phyloP scores from a whole-genome alignment of 257 asterid species.

The Salvia miltiorrhiza region DNA sequence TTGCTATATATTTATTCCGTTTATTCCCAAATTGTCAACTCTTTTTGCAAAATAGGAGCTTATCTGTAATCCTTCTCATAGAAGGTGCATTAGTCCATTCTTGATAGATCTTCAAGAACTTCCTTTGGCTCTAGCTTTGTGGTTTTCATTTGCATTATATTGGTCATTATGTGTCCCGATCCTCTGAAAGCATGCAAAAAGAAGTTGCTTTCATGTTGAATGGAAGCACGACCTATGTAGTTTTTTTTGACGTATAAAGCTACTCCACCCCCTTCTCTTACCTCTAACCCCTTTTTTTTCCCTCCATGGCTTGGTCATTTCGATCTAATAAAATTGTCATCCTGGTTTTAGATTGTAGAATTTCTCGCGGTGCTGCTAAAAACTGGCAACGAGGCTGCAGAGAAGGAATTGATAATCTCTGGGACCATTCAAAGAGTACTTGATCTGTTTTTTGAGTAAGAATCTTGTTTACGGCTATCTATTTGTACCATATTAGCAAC shows the following conservation, averaged over 20 bases:
- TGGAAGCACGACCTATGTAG: background rate
- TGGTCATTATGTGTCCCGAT: background rate
- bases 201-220: background rate
- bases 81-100: background rate
- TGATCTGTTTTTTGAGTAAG: conserved; percentile 92
- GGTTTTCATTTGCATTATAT: background rate
- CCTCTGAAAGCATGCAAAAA: background rate
- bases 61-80: background rate
- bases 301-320: background rate
- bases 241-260: conserved; percentile 1
- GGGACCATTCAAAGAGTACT: conserved; percentile 78
- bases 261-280: background rate
- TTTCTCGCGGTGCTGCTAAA: conserved; percentile 79
- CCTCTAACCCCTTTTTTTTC: background rate
- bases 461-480: conserved; percentile 6
- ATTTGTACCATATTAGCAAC: background rate
- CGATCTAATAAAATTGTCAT: background rate
- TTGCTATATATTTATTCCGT: background rate
- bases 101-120: background rate
- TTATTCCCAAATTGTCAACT: background rate
- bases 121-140: background rate
- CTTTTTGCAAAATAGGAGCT: background rate
- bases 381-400: conserved; percentile 74
- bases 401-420: conserved; percentile 75
- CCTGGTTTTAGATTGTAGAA: conserved; percentile 67